phyloP scores from a whole-genome alignment of 2,329 filamentous ascomycete genomes.

The Paraconiothyrium sp. region DNA sequence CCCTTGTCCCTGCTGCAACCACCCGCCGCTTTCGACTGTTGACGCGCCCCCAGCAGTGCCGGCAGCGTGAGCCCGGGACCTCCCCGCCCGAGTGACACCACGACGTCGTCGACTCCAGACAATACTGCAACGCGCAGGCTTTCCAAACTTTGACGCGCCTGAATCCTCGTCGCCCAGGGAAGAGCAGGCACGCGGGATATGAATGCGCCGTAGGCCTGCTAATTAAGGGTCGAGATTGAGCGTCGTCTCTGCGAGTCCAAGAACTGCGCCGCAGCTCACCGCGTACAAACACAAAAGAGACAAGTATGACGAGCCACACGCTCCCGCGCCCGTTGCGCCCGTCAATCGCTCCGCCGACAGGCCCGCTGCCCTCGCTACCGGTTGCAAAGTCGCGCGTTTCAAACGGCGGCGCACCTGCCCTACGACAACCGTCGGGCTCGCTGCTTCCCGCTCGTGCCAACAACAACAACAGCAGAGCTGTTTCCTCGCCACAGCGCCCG shows the following conservation, averaged over 20 bases:
- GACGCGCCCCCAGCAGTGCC: slow-evolving; percentile 7
- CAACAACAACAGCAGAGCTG: slow-evolving; percentile 41
- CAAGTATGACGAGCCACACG: slow-evolving; percentile 62
- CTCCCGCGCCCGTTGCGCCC: slow-evolving; percentile 72
- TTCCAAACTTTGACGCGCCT: slow-evolving; percentile 12
- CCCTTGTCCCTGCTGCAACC: slow-evolving; percentile 20
- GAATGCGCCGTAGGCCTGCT: slow-evolving; percentile 34
- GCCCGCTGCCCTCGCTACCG: slow-evolving; percentile 78
- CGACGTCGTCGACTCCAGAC: slow-evolving; percentile 23
- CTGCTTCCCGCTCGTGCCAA: slow-evolving; percentile 38
- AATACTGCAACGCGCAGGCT: slow-evolving; percentile 20
- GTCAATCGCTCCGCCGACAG: slow-evolving; percentile 72
- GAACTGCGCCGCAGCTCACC: slow-evolving; percentile 18
- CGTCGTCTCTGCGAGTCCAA: slow-evolving; percentile 20
- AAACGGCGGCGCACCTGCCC: slow-evolving; percentile 38
- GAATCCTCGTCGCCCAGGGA: slow-evolving; percentile 11
- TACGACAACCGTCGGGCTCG: slow-evolving; percentile 35
- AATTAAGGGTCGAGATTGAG: slow-evolving; percentile 25
- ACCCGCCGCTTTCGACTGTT: slow-evolving; percentile 6
- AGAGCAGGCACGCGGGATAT: slow-evolving; percentile 33
- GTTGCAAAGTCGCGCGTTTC: slow-evolving; percentile 75
- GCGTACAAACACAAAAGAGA: slow-evolving; percentile 16
- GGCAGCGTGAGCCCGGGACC: slow-evolving; percentile 19
- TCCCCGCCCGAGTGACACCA: slow-evolving; percentile 29
- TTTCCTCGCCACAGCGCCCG: slow-evolving; percentile 45